phyloP scores from a whole-genome alignment of 106 monocot species.

The Agapanthus africanus region DNA sequence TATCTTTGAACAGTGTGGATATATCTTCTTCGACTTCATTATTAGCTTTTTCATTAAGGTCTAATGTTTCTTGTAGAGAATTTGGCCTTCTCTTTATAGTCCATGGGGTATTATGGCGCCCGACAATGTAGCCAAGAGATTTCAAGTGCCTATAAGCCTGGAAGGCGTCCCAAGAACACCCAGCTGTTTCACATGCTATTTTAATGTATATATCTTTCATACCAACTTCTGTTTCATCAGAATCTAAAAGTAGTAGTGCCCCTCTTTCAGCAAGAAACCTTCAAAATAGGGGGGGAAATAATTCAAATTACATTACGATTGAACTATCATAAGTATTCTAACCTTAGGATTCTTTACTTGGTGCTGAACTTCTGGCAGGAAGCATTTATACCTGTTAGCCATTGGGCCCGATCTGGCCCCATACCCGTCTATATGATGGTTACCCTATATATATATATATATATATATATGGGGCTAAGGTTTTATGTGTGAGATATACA shows the following conservation, averaged over 20 bases:
- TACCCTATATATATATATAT: no score
- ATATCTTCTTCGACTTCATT: constrained; percentile 4
- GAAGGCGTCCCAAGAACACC: constrained; percentile 63
- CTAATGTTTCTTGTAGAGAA: neutral
- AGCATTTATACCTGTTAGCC: no score
- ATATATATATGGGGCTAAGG: no score
- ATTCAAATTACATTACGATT: no score
- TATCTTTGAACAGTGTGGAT: constrained; percentile 20
- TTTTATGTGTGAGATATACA: no score
- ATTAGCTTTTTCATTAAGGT: constrained; percentile 5
- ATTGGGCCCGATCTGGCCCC: no score
- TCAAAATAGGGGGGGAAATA: no score
- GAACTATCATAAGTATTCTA: no score
- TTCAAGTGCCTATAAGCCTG: constrained; percentile 76
- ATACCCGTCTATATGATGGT: no score
- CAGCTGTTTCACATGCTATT: constrained; percentile 38
- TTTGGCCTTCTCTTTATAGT: constrained; percentile 29
- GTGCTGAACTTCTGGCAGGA: no score
- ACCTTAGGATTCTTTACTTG: no score
- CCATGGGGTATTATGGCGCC: constrained; percentile 68
- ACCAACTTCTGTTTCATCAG: constrained; percentile 23
- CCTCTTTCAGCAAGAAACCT: constrained; percentile 87
- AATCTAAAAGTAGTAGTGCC: constrained; percentile 43
- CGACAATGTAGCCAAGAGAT: constrained; percentile 74
- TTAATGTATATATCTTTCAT: constrained; percentile 55